Base-by-base conservation (phyloP, 148 eudicot genomes). In the Silene uniflora region DNA sequence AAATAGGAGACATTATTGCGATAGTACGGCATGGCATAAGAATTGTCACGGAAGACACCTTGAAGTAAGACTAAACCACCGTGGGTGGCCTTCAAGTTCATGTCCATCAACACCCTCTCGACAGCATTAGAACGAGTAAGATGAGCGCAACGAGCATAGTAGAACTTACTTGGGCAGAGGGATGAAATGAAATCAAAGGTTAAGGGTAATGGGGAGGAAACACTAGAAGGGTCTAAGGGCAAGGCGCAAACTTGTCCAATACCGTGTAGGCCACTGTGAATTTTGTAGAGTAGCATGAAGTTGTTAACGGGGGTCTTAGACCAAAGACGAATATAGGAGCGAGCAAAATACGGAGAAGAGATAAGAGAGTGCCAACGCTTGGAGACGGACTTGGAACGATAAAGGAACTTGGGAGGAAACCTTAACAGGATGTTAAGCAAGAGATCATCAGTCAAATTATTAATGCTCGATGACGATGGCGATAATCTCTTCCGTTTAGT, bases 111-210 rank as follows among this genome's bases (percentile, higher is more conserved):
- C 35, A 25, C 39, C 16, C 18, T 0, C 23, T 25, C 2, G 17
- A 6, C 21, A 7, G 14, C 5, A 21, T 17, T 18, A 1, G n/a
- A 58, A 58, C 21, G 21, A 17, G 29, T 18, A 58, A 4, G 6
- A 56, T 56, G 17, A 12, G 17, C 6, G 60, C n/a, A 18, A 14
- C n/a, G n/a, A n/a, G n/a, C n/a, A n/a, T n/a, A 14, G 10, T 21
- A 7, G 13, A 6, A 60, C 7, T 11, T 21, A 22, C 21, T 16
- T 23, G 18, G 67, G 27, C 18, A 3, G 10, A 63, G 67, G 27
- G 42, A 19, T 16, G 68, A 44, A 29, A 65, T 65, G 68, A 65
- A 65, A 32, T 29, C 44, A 65, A 65, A 65, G n/a, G 68, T 24
- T 9, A 65, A 65, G 42, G 68, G 44, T 42, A 32, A 17, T 18